These are phyloP conservation scores for Mycena sp. DNA, from an alignment of 1,284 basidiomycete genomes.

Conservation along the genomic window DNA sequence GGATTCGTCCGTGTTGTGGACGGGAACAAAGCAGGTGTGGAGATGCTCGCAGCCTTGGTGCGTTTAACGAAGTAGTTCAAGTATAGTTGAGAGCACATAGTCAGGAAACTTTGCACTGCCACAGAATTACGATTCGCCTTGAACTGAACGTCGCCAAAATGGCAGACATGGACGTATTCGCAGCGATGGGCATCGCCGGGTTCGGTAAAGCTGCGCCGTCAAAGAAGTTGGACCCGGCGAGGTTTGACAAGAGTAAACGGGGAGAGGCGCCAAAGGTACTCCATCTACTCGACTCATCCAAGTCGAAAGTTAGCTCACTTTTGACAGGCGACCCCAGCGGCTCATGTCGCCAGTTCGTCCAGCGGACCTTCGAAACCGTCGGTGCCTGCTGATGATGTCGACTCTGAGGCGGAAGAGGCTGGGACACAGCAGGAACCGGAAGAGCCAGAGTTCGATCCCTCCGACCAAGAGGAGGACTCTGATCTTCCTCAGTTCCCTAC, in stretches of 20 bases:
- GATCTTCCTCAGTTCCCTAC: conserved; percentile 75
- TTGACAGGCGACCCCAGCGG: conserved; percentile 1
- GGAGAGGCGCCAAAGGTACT: conserved; percentile 9
- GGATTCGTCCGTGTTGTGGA: conserved; percentile 42
- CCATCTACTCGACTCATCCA: background rate
- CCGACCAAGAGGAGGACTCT: conserved; percentile 57
- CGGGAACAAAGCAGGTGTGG: conserved; percentile 48
- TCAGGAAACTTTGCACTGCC: too few species aligned
- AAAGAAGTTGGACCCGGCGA: conserved; percentile 69
- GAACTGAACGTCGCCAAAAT: too few species aligned
- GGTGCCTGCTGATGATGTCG: background rate
- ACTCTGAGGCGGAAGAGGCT: background rate
- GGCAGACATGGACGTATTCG: conserved; percentile 61
- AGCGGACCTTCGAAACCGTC: background rate
- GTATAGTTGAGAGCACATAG: background rate
- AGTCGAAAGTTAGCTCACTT: background rate
- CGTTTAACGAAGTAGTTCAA: conserved; percentile 28
- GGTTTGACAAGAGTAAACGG: conserved; percentile 78
- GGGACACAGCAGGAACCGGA: conserved; percentile 1
- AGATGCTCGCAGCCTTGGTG: conserved; percentile 43
- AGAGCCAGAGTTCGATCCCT: conserved; percentile 66
- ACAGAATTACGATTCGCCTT: too few species aligned
- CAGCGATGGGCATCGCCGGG: conserved; percentile 82
- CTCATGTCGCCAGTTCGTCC: conserved; percentile 21
- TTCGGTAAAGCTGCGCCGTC: conserved; percentile 79